Evolutionary conservation across 2,329 filamentous ascomycete species (phyloP).

Genomic region (Colletotrichum endophyticum): DNA sequence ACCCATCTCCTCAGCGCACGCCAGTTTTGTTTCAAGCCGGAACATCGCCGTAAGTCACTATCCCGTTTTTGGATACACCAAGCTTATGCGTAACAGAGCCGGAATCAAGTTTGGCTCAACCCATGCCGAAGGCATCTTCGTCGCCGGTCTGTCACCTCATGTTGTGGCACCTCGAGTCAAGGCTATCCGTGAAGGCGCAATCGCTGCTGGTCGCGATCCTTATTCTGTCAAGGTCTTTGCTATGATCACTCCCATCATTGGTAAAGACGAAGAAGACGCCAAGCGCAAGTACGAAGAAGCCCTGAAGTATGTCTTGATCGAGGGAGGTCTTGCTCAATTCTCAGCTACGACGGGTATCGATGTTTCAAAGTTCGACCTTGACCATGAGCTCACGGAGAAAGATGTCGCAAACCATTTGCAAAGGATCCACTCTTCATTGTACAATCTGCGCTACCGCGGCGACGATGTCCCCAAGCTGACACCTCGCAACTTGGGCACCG

Average conservation of each 20-base stretch:
- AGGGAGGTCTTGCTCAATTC: constrained; percentile 60
- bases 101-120: constrained; percentile 60
- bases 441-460: constrained; percentile 52
- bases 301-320: constrained; percentile 55
- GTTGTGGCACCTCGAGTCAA: constrained; percentile 55
- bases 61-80: no score
- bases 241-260: constrained; percentile 54
- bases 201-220: constrained; percentile 58
- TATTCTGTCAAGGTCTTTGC: constrained; percentile 60
- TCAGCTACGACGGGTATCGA: constrained; percentile 66
- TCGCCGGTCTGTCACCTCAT: constrained; percentile 56
- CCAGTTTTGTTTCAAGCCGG: constrained; percentile 65
- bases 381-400: constrained; percentile 60
- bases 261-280: constrained; percentile 56
- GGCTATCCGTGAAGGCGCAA: constrained; percentile 56
- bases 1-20: constrained; percentile 62
- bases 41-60: constrained; percentile 42
- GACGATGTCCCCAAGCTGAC: constrained; percentile 47
- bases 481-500: constrained; percentile 43
- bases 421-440: constrained; percentile 53
- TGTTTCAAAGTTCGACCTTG: constrained; percentile 59
- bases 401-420: constrained; percentile 56
- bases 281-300: constrained; percentile 53
- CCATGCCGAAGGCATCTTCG: constrained; percentile 66
- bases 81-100: constrained; percentile 34